Evolutionary conservation across 805 yeast species (phyloP), one percentile per base, ranked within the genome.

Genomic region (Candida glaebosa): DNA sequence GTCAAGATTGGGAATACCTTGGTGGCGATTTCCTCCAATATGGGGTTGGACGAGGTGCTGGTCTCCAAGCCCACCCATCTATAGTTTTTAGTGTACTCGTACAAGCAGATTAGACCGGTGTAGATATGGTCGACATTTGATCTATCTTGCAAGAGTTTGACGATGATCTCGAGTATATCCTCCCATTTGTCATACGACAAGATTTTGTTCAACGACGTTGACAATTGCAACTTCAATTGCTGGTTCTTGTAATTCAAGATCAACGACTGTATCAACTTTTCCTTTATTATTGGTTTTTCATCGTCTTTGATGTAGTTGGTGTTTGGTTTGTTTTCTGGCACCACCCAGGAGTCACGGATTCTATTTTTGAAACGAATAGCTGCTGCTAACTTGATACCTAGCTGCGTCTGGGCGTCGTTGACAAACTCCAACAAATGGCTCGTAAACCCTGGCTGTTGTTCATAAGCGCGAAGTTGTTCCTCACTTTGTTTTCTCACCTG

Each of bases 361-460:
- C 76, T 56, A 50, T 69, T 69, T 47, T 70, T 70, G 58, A 70
- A 70, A 49, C 67, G 63, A 43, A 70, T 65, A 12, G 73, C 71
- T 3, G 73, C 74, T 6, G 73, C 58, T 10, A 65, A 56, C 45
- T 69, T 70, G 40, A 68, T 61, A 5, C 73, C 73, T 9, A 56
- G 45, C 22, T 53, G 54, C 7, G 63, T 61, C 3, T 66, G 60
- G 3, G 57, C 57, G 49, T 80, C 82, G 7, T 64, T 57, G 10
- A 76, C 67, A 35, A 79, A 61, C 31, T 73, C 76, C 20, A 81
- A 60, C 36, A 80, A 63, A 52, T 76, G 77, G 10, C 71, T 65
- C 1, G 83, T 75, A 57, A 79, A 79, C 3, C 84, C 84, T 1
- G 76, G 72, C 46, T 75, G 77, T 45, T 71, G 73, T 53, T 78